Base-by-base conservation (phyloP, 2,329 filamentous ascomycete species). In the Epichloe uncinata region DNA sequence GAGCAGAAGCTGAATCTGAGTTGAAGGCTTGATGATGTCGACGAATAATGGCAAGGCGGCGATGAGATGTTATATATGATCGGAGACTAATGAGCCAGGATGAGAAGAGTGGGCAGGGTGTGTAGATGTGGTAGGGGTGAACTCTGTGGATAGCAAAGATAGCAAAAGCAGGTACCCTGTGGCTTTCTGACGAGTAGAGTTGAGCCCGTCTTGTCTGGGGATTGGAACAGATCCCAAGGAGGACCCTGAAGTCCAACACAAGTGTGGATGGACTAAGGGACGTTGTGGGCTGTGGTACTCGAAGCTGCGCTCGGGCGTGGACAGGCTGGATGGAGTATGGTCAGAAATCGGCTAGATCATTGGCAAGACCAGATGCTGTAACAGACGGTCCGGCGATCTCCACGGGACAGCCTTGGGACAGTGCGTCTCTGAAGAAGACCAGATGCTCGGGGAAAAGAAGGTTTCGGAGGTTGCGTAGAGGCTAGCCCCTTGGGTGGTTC, bases 311-410 rank as follows among this genome's bases (percentile, higher is more conserved):
- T 55, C 51, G 54, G 52, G 56, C 56, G 35, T 48, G 40, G 47
- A 42, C 47, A 37, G 41, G 45, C 53, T 49, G 50, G 56, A 47
- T 47, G 50, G 56, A 47, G 52, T 55, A 48, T 52, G 50, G 45
- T 53, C 54, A 56, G 50, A 54, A 40, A 53, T 46, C 50, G 54
- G 51, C 53, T 53, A 54, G 52, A 54, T 52, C 50, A 46, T 40
- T 26, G 53, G 36, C 38, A 49, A 52, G 43, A 42, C 50, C 44
- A 48, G 50, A 52, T 50, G 48, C 41, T 53, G 53, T 42, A 51
- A 50, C 49, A 44, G 38, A 52, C 45, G 50, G 42, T 47, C 47
- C 44, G 52, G 53, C 52, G 53, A 55, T 56, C 53, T 52, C 20
- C 40, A 47, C 40, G 33, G 44, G 50, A 43, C 37, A 43, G 26